A percentile compares a stretch with the other conserved stretches of the same genome.
Conservation (phyloP, 148 eudicot genomes). For the Rhododendron ferrugineum region DNA sequence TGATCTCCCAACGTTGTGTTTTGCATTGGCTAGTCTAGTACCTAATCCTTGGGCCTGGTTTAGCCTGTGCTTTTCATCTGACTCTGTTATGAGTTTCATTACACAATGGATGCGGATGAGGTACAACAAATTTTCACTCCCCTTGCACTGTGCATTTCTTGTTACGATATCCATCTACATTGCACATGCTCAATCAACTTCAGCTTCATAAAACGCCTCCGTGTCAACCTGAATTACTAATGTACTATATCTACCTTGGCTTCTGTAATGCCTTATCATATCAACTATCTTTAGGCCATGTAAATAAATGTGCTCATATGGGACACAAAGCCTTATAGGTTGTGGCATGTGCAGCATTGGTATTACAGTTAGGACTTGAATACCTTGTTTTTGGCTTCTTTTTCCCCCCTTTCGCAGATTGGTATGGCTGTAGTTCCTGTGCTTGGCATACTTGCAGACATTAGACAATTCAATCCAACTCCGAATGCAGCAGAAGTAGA, state of each 20-base stretch:
- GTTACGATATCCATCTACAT: background rate
- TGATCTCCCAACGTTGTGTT: background rate
- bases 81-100: background rate
- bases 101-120: background rate
- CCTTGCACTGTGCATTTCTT: background rate
- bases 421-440: conserved; percentile 67
- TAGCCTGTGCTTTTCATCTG: background rate
- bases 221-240: background rate
- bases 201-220: background rate
- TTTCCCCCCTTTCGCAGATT: conserved; percentile 11
- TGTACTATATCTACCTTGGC: too few species aligned
- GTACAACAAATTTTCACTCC: too few species aligned
- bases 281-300: background rate
- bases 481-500: conserved; percentile 70
- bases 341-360: background rate
- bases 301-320: background rate
- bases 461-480: conserved; percentile 46
- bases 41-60: background rate
- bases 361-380: background rate
- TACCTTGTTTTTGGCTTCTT: background rate
- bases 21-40: background rate
- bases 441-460: conserved; percentile 53
- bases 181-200: background rate
- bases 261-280: background rate
- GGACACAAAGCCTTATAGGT: background rate